Conservation (phyloP, 805 yeast genomes). For the Ascoidea asiatica region DNA sequence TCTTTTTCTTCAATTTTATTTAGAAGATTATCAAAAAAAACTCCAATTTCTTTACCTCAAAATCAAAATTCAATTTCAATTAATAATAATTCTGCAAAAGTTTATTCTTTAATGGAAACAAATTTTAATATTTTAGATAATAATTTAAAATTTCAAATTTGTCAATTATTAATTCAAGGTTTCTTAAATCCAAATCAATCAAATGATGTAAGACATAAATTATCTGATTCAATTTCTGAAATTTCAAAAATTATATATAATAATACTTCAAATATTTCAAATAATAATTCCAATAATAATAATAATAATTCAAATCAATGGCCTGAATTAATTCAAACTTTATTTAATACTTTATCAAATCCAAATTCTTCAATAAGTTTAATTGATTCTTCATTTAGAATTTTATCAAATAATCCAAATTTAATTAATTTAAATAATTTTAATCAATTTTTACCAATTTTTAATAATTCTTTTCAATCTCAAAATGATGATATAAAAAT, state of each 20-base stretch:
- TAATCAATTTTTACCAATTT: constrained; percentile 47
- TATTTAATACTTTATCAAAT: constrained; percentile 46
- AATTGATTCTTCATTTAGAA: constrained; percentile 86
- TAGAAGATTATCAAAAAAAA: constrained; percentile 70
- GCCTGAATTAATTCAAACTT: constrained; percentile 67
- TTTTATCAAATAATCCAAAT: constrained; percentile 73
- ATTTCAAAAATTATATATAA: constrained; percentile 56
- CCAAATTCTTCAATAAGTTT: constrained; percentile 48
- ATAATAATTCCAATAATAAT: too few species aligned
- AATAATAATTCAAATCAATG: constrained; percentile 36
- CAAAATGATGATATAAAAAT: constrained; percentile 71
- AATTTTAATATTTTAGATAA: constrained; percentile 59
- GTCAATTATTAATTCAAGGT: constrained; percentile 57
- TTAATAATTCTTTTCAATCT: constrained; percentile 74
- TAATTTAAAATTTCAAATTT: constrained; percentile 46
- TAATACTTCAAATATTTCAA: too few species aligned
- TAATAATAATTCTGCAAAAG: constrained; percentile 29
- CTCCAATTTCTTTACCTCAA: too few species aligned
- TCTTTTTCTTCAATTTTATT: constrained; percentile 81
- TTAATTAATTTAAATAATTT: constrained; percentile 43
- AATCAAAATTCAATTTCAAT: too few species aligned
- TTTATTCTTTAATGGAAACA: constrained; percentile 48
- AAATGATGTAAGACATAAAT: constrained; percentile 75
- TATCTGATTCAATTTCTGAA: constrained; percentile 91
- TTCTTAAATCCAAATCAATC: constrained; percentile 47